phyloP scores from a whole-genome alignment of 805 yeast species.

The Zygosaccharomyces lentus region DNA sequence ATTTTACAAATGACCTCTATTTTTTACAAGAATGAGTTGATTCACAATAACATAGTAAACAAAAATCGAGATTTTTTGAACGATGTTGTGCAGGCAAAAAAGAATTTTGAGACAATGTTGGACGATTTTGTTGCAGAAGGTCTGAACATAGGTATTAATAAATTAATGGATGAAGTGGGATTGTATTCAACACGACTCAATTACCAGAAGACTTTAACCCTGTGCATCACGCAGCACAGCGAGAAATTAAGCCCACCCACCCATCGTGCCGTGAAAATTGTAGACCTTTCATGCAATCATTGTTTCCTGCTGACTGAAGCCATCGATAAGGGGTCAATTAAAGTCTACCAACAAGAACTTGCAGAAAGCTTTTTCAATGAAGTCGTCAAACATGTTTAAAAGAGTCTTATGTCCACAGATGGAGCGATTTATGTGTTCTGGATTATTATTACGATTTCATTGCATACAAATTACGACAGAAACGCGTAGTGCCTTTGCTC shows the following conservation, averaged over 20 bases:
- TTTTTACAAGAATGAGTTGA: slow-evolving; percentile 81
- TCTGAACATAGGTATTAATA: slow-evolving; percentile 85
- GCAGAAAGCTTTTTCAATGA: slow-evolving; percentile 79
- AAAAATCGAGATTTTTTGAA: slow-evolving; percentile 73
- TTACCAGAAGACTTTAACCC: slow-evolving; percentile 63
- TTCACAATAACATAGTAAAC: slow-evolving; percentile 50
- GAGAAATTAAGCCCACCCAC: slow-evolving; percentile 50
- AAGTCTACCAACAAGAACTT: slow-evolving; percentile 90
- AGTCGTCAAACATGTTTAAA: slow-evolving; percentile 71
- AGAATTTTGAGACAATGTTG: slow-evolving; percentile 70
- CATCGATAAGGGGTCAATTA: slow-evolving; percentile 82
- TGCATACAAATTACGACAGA: slow-evolving; percentile 51
- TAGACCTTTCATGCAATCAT: slow-evolving; percentile 62
- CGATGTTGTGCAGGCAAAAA: slow-evolving; percentile 72
- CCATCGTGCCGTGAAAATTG: slow-evolving; percentile 58
- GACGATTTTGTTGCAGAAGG: slow-evolving; percentile 94
- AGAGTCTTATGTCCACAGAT: slow-evolving; percentile 63
- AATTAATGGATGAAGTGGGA: slow-evolving; percentile 76
- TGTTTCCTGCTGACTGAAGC: slow-evolving; percentile 70
- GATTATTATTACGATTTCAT: slow-evolving; percentile 76
- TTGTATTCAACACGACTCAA: slow-evolving; percentile 51
- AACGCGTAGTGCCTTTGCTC: slow-evolving; percentile 69
- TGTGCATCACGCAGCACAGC: slow-evolving; percentile 17
- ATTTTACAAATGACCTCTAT: slow-evolving; percentile 89
- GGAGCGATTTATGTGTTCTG: slow-evolving; percentile 83